Base-by-base conservation (phyloP, 116 monocot genomes). In the Posidonia oceanica region DNA sequence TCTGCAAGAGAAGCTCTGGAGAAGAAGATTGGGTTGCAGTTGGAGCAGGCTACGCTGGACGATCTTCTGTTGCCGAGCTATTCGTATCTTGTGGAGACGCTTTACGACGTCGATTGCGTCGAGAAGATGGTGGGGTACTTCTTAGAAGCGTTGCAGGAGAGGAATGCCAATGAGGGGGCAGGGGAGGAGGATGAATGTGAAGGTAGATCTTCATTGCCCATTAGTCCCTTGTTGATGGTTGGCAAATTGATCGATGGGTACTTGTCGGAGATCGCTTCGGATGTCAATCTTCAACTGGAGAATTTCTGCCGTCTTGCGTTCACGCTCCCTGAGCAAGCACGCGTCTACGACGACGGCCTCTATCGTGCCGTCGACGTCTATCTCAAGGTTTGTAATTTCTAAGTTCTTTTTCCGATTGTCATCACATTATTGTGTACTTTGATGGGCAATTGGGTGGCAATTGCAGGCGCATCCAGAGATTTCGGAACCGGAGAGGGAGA, bases 41-140 rank as follows among this genome's bases (percentile, higher is more conserved):
- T 97, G 69, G 92, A 91, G 51, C 73, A 68, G n/a, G 87, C 97
- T 6, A 75, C 87, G 36, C 62, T 97, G 5, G 97, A 97, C 76
- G 97, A 97, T 63, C 80, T 97, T 11, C 71, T 97, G 72, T 81
- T 97, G 81, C 97, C 97, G 72, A 92, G 82, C 63, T 92, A 92
- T 54, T 92, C 92, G 1, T 83, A 87, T 67, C 77, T 76, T 17
- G 82, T 79, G 14, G 92, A 92, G 75, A 92, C 89, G 36, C 83
- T 97, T 72, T 97, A 97, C 79, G 97, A 92, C 74, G 89, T 97
- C 17, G 92, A 91, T 14, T 87, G 89, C 75, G 87, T 89, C 37
- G 92, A 92, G 79, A 73, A 92, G 68, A 82, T 97, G 48, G 22
- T 92, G 56, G 69, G 64, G 20, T 77, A 82, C 70, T 92, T 87